phyloP scores from a whole-genome alignment of 78 protist species.

The Guillardia theta region DNA sequence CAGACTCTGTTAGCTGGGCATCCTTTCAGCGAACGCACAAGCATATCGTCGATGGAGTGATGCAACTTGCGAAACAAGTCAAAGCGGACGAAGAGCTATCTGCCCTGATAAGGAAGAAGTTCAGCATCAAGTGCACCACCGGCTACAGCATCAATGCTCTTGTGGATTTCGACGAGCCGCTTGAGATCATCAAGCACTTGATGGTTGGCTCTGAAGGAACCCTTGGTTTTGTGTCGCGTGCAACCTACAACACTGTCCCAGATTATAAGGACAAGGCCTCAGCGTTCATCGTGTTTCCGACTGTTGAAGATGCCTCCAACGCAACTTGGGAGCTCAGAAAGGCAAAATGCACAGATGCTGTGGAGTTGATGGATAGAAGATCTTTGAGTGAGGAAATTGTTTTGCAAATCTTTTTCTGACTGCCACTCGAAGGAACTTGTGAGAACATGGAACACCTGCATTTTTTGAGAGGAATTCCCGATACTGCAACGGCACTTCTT shows the following conservation, averaged over 20 bases:
- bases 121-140: slow-evolving; percentile 58
- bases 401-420: neutral
- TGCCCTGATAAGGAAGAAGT: slow-evolving; percentile 45
- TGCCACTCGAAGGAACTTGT: neutral
- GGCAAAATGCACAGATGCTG: slow-evolving; percentile 26
- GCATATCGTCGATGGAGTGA: slow-evolving; percentile 11
- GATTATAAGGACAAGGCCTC: slow-evolving; percentile 50
- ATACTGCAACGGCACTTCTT: neutral
- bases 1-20: neutral
- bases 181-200: slow-evolving; percentile 51
- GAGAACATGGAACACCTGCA: neutral
- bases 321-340: slow-evolving; percentile 3
- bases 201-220: slow-evolving; percentile 62
- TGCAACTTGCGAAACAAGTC: neutral
- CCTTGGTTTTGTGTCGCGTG: slow-evolving; percentile 48
- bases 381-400: too few relatives aligned
- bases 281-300: slow-evolving; percentile 49
- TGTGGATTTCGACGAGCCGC: slow-evolving; percentile 51
- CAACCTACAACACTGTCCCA: slow-evolving; percentile 51
- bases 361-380: slow-evolving; percentile 48
- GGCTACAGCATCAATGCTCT: slow-evolving; percentile 63
- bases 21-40: slow-evolving; percentile 28
- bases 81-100: neutral
- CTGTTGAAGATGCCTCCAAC: slow-evolving; percentile 32
- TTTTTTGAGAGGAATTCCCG: neutral